Base-by-base conservation (phyloP, 2,329 filamentous ascomycete species). In the Ceratocystis cubensis region DNA sequence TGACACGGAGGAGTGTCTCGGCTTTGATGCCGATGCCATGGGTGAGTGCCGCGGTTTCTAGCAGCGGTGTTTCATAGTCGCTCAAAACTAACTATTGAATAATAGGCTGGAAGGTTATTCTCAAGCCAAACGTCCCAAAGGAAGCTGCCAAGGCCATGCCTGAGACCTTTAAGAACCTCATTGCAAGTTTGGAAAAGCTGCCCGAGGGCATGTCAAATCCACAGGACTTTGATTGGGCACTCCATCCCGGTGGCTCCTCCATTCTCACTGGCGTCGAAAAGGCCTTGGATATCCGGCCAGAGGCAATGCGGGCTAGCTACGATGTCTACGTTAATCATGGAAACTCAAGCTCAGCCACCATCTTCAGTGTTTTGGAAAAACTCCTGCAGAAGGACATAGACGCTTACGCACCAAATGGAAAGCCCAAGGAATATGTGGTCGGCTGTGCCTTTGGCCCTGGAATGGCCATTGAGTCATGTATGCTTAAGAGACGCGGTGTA, bases 391-490 rank as follows among this genome's bases (percentile, higher is more conserved):
- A 83, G 70, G 82, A 84, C 8, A 86, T 86, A 82, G 83, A 85
- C 67, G 77, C 75, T 2, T 63, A 82, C 6, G 81, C 82, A 0
- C 81, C 82, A 0, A 78, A 73, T 1, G 81, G 80, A 1, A 75
- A 75, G 17, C 74, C 75, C 64, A 70, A 79, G 45, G 83, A 88
- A 61, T 82, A 84, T 67, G 79, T 89, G 4, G 80, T 88, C 1
- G 85, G 83, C 1, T 86, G 84, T 69, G 86, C 86, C 1, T 89
- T 89, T 72, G 87, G 87, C 0, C 87, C 87, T 0, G 87, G 87
- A 0, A 84, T 89, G 69, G 74, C 82, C 4, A 80, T 88, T 37
- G 86, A 89, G 75, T 86, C 86, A 81, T 85, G 83, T 72, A 78
- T 88, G 75, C 73, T 89, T 71, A 85, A 80, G 75, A 76, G 83